A percentile compares a stretch with the other conserved stretches of the same genome.
phyloP scores from a whole-genome alignment of 192 early-diverging fungal genomes.

The Umbelopsis vinacea region DNA sequence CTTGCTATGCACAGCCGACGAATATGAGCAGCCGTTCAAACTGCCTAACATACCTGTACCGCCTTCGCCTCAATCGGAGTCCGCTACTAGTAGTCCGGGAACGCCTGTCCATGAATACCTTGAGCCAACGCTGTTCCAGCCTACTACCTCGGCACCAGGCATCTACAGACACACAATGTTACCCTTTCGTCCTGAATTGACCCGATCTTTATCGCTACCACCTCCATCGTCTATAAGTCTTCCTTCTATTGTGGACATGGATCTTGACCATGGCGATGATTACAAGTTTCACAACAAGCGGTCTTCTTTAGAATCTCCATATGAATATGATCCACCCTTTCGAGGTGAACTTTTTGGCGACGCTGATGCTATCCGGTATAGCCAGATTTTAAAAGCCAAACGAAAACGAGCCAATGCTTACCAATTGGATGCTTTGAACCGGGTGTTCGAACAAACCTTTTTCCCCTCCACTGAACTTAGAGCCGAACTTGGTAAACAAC shows the following conservation, averaged over 20 bases:
- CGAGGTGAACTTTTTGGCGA: background rate
- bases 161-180: slow-evolving; percentile 3
- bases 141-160: background rate
- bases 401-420: slow-evolving; percentile 81
- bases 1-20: background rate
- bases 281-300: background rate
- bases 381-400: slow-evolving; percentile 60
- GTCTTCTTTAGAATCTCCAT: background rate
- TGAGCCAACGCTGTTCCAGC: background rate
- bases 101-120: background rate
- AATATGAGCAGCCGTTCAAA: background rate
- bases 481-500: slow-evolving; percentile 72
- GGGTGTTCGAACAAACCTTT: slow-evolving; percentile 75
- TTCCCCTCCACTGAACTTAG: slow-evolving; percentile 87
- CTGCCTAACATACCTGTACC: background rate
- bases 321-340: background rate
- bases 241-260: slow-evolving; percentile 6
- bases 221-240: background rate
- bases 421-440: slow-evolving; percentile 77
- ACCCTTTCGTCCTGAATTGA: background rate
- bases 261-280: too few relatives aligned
- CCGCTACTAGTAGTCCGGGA: background rate
- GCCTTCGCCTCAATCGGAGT: background rate
- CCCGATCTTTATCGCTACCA: background rate
- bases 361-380: slow-evolving; percentile 7